Conservation (phyloP, 192 early-diverging fungal genomes). For the Backusella westeae region DNA sequence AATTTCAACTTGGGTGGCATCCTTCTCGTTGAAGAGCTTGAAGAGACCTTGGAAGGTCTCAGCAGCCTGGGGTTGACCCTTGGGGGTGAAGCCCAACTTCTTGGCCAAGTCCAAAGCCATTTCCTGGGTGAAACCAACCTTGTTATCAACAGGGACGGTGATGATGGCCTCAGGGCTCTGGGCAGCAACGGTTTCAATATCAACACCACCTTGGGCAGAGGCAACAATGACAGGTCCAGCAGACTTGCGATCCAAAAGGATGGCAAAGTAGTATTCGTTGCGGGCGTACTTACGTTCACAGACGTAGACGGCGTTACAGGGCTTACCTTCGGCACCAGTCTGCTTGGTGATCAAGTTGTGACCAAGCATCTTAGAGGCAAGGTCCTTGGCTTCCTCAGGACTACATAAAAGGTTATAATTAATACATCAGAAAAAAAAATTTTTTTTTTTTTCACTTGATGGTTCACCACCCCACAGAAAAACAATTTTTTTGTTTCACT, state of each 20-base stretch:
- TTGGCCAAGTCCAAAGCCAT: constrained; percentile 77
- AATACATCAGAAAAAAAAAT: not conserved
- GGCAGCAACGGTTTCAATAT: constrained; percentile 94
- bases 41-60: constrained; percentile 91
- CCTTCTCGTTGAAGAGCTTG: constrained; percentile 96
- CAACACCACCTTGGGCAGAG: constrained; percentile 97
- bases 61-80: constrained; percentile 80
- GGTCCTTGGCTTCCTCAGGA: constrained; percentile 82
- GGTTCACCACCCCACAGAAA: not conserved
- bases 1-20: constrained; percentile 98
- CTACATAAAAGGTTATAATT: constrained; percentile 38
- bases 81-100: constrained; percentile 87
- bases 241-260: constrained; percentile 94
- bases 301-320: constrained; percentile 92
- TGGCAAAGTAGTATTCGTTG: constrained; percentile 99
- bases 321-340: constrained; percentile 91
- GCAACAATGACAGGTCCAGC: constrained; percentile 95
- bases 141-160: constrained; percentile 88
- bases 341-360: constrained; percentile 99
- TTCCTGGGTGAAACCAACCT: constrained; percentile 73
- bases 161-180: constrained; percentile 97
- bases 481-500: not conserved
- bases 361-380: constrained; percentile 94
- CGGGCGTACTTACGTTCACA: constrained; percentile 96
- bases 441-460: not conserved